These are phyloP conservation scores for Colletotrichum spaethianum DNA, from an alignment of 2,329 filamentous ascomycete species.

Conservation along the genomic window DNA sequence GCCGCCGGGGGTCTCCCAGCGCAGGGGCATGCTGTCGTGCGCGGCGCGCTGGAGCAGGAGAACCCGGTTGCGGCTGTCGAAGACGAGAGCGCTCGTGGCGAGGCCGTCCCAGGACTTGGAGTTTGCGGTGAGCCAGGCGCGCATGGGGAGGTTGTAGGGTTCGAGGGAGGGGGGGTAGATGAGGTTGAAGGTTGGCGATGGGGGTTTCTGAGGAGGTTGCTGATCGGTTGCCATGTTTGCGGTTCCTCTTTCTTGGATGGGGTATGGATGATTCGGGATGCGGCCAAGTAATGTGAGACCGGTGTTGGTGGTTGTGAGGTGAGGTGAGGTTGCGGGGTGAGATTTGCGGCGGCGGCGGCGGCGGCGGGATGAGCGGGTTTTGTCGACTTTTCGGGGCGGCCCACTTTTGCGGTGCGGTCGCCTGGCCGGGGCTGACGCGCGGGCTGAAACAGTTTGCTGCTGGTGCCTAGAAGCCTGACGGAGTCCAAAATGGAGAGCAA, in stretches of 20 bases:
- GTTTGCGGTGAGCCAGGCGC: constrained; percentile 41
- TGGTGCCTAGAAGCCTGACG: neutral
- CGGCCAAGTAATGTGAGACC: neutral
- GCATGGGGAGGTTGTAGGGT: constrained; percentile 39
- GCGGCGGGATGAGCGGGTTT: neutral
- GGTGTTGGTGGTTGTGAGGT: neutral
- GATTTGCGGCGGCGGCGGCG: neutral
- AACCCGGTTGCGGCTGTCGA: constrained; percentile 51
- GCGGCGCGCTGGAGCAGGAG: constrained; percentile 63
- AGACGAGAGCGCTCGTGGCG: constrained; percentile 53
- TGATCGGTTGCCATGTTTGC: neutral
- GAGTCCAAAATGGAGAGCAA: no score
- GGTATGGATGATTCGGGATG: neutral
- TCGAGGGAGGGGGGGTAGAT: constrained; percentile 40
- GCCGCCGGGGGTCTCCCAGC: constrained; percentile 67
- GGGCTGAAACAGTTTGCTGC: neutral
- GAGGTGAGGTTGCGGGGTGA: neutral
- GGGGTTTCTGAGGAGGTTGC: neutral
- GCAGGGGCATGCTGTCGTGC: constrained; percentile 59
- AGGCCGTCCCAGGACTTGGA: constrained; percentile 46
- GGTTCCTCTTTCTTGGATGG: neutral
- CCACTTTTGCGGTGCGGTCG: neutral
- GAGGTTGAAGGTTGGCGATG: constrained; percentile 40
- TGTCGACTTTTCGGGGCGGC: neutral
- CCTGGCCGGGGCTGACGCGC: neutral